Conservation (phyloP, 2,329 filamentous ascomycete species). For the Neofusicoccum umdonicola region DNA sequence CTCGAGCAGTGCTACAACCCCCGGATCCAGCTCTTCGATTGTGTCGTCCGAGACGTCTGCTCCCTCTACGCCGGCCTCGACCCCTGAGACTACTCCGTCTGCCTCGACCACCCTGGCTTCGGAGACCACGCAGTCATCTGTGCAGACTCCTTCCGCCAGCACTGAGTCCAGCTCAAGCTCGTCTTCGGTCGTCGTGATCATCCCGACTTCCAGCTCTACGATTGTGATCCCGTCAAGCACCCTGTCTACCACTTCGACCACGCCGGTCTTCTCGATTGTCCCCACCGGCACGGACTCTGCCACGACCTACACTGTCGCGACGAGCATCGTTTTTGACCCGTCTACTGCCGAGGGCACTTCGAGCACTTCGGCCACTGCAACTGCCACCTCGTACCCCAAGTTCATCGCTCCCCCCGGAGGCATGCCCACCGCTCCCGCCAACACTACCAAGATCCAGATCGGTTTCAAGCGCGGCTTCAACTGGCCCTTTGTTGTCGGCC, state of each 20-base stretch:
- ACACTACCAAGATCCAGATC: slow-evolving; percentile 73
- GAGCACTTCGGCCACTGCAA: slow-evolving; percentile 31
- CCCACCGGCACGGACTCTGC: slow-evolving; percentile 48
- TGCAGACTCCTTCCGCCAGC: background rate
- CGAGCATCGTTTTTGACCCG: slow-evolving; percentile 60
- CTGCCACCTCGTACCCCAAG: slow-evolving; percentile 34
- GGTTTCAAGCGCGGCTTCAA: slow-evolving; percentile 80
- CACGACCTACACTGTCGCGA: slow-evolving; percentile 53
- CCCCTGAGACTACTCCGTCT: background rate
- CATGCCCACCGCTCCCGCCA: slow-evolving; percentile 56
- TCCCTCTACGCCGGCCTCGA: background rate
- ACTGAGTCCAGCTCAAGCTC: slow-evolving; percentile 4
- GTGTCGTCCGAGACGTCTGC: background rate
- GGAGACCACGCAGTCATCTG: background rate
- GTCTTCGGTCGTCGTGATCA: slow-evolving; percentile 1
- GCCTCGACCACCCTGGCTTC: background rate
- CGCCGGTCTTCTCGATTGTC: slow-evolving; percentile 40
- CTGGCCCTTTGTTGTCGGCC: slow-evolving; percentile 75
- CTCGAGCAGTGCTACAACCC: background rate
- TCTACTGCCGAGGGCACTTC: slow-evolving; percentile 45
- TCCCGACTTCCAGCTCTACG: background rate
- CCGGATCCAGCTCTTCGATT: background rate
- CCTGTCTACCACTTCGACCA: slow-evolving; percentile 27
- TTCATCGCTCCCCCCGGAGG: slow-evolving; percentile 70
- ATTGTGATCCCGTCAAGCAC: slow-evolving; percentile 19